phyloP scores from a whole-genome alignment of 2,329 filamentous ascomycete species.

The Xylaria sp. region DNA sequence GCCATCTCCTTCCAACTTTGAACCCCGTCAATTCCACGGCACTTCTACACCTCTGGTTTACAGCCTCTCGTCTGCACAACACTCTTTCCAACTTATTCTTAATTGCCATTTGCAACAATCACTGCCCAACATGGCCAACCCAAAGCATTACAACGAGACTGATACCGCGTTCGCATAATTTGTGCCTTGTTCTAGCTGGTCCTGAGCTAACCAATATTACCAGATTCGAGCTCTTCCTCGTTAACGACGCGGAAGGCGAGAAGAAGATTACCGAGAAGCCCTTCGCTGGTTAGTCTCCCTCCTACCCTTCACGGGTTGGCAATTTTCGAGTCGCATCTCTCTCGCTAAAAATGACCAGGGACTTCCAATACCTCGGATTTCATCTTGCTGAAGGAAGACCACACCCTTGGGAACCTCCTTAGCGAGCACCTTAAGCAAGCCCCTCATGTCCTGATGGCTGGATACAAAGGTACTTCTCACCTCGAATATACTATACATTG shows the following conservation, averaged over 20 bases:
- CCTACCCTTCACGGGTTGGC: not conserved
- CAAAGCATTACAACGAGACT: conserved; percentile 34
- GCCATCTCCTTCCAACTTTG: not conserved
- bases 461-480: conserved; percentile 78
- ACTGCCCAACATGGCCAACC: conserved; percentile 36
- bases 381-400: conserved; percentile 95
- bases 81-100: not conserved
- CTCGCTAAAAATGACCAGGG: conserved; percentile 61
- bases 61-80: not conserved
- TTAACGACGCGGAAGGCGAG: conserved; percentile 77
- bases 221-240: conserved; percentile 94
- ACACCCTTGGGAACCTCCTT: conserved; percentile 92
- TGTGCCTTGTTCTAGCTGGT: conserved; percentile 3
- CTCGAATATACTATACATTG: conserved; percentile 32
- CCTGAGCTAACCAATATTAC: conserved; percentile 37
- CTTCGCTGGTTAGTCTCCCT: conserved; percentile 78
- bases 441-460: conserved; percentile 86
- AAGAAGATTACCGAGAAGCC: conserved; percentile 92
- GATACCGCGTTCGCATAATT: conserved; percentile 33
- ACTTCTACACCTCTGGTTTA: not conserved
- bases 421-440: conserved; percentile 86
- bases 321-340: not conserved
- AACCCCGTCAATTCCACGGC: not conserved
- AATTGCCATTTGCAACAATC: not conserved
- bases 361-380: conserved; percentile 97